Evolutionary conservation across 2,329 filamentous ascomycete species (phyloP), one percentile per base, ranked within the genome.

Genomic region (Xylariomycetidae sp.): DNA sequence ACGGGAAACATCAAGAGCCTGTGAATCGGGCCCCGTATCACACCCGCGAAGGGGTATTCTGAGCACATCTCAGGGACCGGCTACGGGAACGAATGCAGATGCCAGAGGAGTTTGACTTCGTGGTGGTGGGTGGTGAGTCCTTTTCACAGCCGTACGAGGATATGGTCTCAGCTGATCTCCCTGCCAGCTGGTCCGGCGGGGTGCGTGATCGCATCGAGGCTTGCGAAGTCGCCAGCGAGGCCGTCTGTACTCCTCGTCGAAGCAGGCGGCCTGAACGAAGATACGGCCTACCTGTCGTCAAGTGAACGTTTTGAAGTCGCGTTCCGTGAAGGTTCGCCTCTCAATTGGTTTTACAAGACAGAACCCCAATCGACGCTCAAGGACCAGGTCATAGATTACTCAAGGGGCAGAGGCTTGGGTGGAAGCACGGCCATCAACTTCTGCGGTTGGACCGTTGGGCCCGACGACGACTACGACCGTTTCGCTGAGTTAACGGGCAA

Each of bases 241-340:
- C 71, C 70, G 1, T 57, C 52, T 0, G 62, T 76, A 3, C 63
- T 76, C 2, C 58, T 77, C 3, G 47, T 76, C 5, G 72, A 76
- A 54, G 70, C 70, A 3, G 73, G 73, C 7, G 49, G 52, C 3
- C 9, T 25, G 7, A 49, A 52, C 4, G 32, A 36, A 6, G 63
- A 68, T 19, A 58, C 63, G 3, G 58, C 63, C 28, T 54, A 53
- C 4, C 42, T 55, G 2, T 56, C 64, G 6, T 61, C 61, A 3
- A 53, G 63, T 6, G 58, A 63, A 17, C 67, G 60, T 14, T 61
- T 73, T 35, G 61, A 50, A 44, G 32, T 65, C 38, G 45, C 57
- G 1, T 64, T 66, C 2, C 63, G 62, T 26, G 51, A 56, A 31
- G 58, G 63, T 8, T 58, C 58, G 0, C 56, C 60, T 16, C 50